These are phyloP conservation scores for Paramecium pentaurelia DNA, from an alignment of 73 alveolate genomes.

Conservation along the genomic window DNA sequence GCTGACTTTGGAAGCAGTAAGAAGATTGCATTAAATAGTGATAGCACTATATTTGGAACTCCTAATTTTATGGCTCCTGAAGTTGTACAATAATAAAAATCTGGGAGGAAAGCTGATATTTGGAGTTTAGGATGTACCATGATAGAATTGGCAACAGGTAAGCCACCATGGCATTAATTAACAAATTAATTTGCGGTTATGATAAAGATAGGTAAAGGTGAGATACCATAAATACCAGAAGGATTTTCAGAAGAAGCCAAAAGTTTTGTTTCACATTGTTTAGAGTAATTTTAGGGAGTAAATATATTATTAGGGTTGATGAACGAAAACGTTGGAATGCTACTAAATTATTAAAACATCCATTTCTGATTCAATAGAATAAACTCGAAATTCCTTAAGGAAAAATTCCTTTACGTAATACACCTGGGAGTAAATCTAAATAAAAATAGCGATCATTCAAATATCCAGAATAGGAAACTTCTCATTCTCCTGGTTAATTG, in stretches of 20 bases:
- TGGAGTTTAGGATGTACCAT: constrained; percentile 85
- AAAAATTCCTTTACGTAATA: background rate
- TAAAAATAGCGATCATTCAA: background rate
- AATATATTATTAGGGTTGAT: background rate
- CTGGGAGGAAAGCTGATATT: constrained; percentile 71
- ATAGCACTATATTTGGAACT: constrained; percentile 6
- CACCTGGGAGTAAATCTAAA: background rate
- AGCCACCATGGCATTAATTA: constrained; percentile 67
- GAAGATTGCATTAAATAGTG: background rate
- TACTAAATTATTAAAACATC: background rate
- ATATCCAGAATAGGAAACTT: background rate
- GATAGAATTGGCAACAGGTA: constrained; percentile 74
- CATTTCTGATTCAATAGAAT: background rate
- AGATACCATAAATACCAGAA: constrained; percentile 54
- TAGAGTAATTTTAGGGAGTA: constrained; percentile 11
- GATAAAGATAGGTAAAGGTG: constrained; percentile 37
- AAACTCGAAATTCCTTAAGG: background rate
- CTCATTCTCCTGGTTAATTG: background rate
- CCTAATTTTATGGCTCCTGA: constrained; percentile 97
- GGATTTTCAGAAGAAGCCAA: constrained; percentile 11
- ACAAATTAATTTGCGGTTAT: constrained; percentile 23
- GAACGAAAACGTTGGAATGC: background rate
- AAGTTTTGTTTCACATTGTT: constrained; percentile 46
- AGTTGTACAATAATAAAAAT: constrained; percentile 73
- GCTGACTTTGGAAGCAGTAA: constrained; percentile 54